Percentiles rank a stretch among this genome's conserved stretches.
phyloP scores from a whole-genome alignment of 1,284 basidiomycete species.

The Tetrapyrgos nigripes region DNA sequence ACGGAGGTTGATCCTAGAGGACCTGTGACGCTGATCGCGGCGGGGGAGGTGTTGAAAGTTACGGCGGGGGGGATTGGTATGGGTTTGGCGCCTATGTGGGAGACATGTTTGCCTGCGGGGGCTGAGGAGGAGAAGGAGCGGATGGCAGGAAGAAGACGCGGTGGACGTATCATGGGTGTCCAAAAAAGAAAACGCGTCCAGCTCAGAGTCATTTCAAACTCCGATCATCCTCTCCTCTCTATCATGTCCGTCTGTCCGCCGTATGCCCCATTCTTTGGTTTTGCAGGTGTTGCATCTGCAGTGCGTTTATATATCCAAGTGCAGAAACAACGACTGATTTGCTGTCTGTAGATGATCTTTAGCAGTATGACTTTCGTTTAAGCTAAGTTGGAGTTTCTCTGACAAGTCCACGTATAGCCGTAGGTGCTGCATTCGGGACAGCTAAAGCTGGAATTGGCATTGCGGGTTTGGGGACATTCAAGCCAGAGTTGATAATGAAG shows the following conservation, averaged over 20 bases:
- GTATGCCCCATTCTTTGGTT: constrained; percentile 87
- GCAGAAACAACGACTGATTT: constrained; percentile 7
- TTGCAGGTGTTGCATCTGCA: constrained; percentile 83
- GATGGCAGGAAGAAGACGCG: constrained; percentile 9
- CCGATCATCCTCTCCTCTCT: constrained; percentile 1
- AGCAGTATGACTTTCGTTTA: constrained; percentile 63
- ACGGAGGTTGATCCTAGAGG: constrained; percentile 80
- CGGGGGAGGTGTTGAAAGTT: constrained; percentile 58
- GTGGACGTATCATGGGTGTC: constrained; percentile 15
- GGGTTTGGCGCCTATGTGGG: constrained; percentile 85
- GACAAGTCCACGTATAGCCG: constrained; percentile 52
- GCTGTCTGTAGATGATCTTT: constrained; percentile 74
- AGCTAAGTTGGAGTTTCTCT: constrained; percentile 10
- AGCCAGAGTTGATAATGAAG: constrained; percentile 98
- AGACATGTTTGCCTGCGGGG: constrained; percentile 47
- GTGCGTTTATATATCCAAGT: constrained; percentile 50
- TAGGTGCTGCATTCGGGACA: constrained; percentile 97
- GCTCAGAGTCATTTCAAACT: neutral
- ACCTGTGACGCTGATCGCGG: constrained; percentile 69
- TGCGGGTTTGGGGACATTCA: constrained; percentile 93
- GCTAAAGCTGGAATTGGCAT: constrained; percentile 98
- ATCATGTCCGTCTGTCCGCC: constrained; percentile 75
- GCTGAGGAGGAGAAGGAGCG: constrained; percentile 20
- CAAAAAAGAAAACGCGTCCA: neutral
- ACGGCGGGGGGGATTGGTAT: constrained; percentile 77